Evolutionary conservation across 2,329 filamentous ascomycete species (phyloP), one percentile per base, ranked within the genome.

Genomic region (Verticillium klebahnii): DNA sequence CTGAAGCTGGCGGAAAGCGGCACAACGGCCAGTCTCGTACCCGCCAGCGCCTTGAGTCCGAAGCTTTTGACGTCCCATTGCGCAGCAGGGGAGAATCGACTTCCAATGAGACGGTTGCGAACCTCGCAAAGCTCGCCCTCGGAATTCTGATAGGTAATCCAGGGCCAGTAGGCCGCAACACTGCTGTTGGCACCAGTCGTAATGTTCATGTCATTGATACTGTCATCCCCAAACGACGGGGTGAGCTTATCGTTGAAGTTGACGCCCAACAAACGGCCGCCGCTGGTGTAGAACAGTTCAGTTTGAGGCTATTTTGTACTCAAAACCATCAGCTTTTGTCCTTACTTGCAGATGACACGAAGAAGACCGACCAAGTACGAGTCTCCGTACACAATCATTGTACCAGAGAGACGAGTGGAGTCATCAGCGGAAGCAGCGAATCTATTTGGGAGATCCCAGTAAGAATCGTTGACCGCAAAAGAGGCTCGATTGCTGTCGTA

Each of bases 1-100:
- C 52, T 55, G 37, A 62, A 57, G 25, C 36, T 62, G 15, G 60
- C 17, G 36, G 57, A 62, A 14, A 62, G n/a, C 5, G 60, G 57
- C 29, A 59, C 57, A 50, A 56, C 7, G 1, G 57, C 57, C 12
- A 56, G 36, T 25, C 31, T 17, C 25, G 56, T 61, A 5, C 31
- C 60, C 9, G 29, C 15, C 12, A 34, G 25, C n/a, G 57, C 34
- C 8, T 5, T 36, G 11, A 56, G 4, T 1, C 45, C 34, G 15
- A 59, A 36, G 3, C 39, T 40, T 17, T 50, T 52, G 19, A 29
- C 25, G 32, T 61, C 56, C 50, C 60, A 61, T 9, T 52, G 19
- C 6, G 56, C 39, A 14, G 34, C 34, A 1, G 57, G 45, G 9
- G 45, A 29, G 32, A 58, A 45, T 2, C 23, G 8, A 4, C 23